These are phyloP conservation scores for Ophiostoma populinum DNA, from an alignment of 2,329 filamentous ascomycete genomes.

Conservation along the genomic window DNA sequence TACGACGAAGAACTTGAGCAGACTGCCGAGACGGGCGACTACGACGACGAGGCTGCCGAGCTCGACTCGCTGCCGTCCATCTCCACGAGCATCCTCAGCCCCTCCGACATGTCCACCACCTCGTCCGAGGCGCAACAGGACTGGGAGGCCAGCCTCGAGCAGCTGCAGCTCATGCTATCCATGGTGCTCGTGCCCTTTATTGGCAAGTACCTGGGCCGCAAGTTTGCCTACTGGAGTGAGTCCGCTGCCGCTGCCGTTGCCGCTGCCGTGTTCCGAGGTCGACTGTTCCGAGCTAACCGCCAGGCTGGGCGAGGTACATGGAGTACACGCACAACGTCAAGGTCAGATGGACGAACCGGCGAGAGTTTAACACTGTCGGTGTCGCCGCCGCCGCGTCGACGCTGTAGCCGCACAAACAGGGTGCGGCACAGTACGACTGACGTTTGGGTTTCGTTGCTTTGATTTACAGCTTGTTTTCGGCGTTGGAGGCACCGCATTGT, in stretches of 20 bases:
- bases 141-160: conserved; percentile 88
- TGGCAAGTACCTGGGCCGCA: conserved; percentile 87
- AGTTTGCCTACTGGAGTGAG: conserved; percentile 92
- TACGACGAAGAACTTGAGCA: conserved; percentile 28
- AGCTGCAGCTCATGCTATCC: conserved; percentile 78
- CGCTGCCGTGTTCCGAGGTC: not conserved
- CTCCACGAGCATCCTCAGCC: conserved; percentile 28
- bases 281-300: not conserved
- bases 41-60: conserved; percentile 33
- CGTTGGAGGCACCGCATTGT: conserved; percentile 1
- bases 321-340: conserved; percentile 79
- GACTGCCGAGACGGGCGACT: conserved; percentile 4
- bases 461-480: not conserved
- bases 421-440: no score
- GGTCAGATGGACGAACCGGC: conserved; percentile 46
- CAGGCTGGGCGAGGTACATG: conserved; percentile 89
- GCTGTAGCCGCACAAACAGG: no score
- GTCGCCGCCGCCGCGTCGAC: conserved; percentile 42
- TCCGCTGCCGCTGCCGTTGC: conserved; percentile 9
- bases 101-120: conserved; percentile 26
- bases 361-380: conserved; percentile 44
- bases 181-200: conserved; percentile 91
- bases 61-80: conserved; percentile 48
- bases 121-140: conserved; percentile 80
- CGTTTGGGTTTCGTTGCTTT: not conserved